Evolutionary conservation across 176 grass and related monocot species (phyloP).

Genomic region (Oryza brachyantha): DNA sequence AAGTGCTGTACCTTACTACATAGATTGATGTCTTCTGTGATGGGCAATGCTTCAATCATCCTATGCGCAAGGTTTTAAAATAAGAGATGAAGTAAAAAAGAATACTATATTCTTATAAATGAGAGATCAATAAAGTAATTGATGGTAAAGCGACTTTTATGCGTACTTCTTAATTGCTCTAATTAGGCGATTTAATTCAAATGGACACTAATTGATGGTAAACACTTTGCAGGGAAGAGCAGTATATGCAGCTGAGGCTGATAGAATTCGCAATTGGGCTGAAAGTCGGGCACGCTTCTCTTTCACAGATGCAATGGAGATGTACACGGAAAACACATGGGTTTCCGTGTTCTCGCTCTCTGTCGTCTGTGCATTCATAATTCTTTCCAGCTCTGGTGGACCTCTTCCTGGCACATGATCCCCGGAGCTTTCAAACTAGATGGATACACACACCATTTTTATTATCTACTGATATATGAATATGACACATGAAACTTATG

Average conservation of each 20-base stretch:
- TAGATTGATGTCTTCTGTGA: neutral
- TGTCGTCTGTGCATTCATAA: conserved; percentile 94
- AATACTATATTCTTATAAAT: neutral
- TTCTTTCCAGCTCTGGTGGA: conserved; percentile 82
- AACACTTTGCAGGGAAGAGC: conserved; percentile 67
- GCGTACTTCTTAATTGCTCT: neutral
- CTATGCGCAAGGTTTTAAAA: neutral
- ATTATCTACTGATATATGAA: neutral
- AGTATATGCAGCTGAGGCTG: conserved; percentile 90
- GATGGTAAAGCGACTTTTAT: neutral
- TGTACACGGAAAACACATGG: conserved; percentile 96
- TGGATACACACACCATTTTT: neutral
- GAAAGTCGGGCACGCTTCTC: conserved; percentile 90
- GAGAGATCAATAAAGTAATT: neutral
- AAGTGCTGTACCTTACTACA: neutral
- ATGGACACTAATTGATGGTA: neutral
- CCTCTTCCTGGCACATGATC: conserved; percentile 75
- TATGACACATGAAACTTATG: neutral
- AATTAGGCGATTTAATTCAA: neutral
- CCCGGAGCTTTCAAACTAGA: neutral
- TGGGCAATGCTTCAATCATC: neutral
- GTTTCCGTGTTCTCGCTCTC: conserved; percentile 96
- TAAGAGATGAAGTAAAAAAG: neutral
- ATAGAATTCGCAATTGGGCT: conserved; percentile 95
- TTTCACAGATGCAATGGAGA: conserved; percentile 97